These are phyloP conservation scores for Tetraselmis chui DNA, from an alignment of 139 green algal genomes.

Conservation along the genomic window DNA sequence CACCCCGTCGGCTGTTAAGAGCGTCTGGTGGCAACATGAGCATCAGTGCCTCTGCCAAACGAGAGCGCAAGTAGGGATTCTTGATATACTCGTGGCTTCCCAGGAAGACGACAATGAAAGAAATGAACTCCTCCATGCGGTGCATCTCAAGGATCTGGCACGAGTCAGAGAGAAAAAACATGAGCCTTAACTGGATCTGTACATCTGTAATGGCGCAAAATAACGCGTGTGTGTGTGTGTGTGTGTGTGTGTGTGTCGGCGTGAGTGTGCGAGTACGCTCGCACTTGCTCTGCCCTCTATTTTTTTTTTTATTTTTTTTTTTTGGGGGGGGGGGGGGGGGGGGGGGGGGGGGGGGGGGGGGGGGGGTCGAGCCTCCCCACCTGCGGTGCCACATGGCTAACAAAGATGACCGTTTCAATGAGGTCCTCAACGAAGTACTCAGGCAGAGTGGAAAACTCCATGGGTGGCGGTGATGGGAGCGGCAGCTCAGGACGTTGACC, in stretches of 20 bases:
- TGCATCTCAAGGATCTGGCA: not conserved
- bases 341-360: too few species aligned
- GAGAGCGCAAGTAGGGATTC: conserved; percentile 76
- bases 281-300: too few species aligned
- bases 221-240: too few species aligned
- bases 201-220: too few species aligned
- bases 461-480: conserved; percentile 44
- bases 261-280: too few species aligned
- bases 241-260: too few species aligned
- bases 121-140: conserved; percentile 57
- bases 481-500: conserved; percentile 34
- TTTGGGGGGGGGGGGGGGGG: too few species aligned
- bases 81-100: conserved; percentile 56
- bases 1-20: not conserved
- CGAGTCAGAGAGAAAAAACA: not conserved
- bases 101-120: conserved; percentile 61
- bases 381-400: conserved; percentile 27
- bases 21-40: not conserved
- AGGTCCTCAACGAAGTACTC: conserved; percentile 91
- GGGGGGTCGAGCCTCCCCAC: conserved; percentile 12
- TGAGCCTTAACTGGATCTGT: too few species aligned
- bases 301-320: too few species aligned
- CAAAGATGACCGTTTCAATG: conserved; percentile 53
- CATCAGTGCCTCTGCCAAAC: conserved; percentile 70
- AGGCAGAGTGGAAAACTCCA: conserved; percentile 50